A percentile compares a stretch with the other conserved stretches of the same genome.
phyloP scores from a whole-genome alignment of 345 rosid genomes.

The Pugionium cornutum region DNA sequence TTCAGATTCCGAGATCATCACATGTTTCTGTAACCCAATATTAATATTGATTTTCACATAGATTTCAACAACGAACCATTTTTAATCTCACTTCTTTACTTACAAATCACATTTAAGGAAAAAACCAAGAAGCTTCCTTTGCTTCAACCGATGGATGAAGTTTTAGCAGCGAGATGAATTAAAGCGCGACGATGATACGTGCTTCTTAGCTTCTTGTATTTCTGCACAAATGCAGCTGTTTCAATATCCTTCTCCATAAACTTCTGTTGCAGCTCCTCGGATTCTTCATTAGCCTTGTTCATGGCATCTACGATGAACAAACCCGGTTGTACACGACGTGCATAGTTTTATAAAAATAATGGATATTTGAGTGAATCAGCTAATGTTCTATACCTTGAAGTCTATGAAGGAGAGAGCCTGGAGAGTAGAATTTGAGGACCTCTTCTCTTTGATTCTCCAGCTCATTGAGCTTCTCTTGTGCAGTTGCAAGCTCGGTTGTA shows the following conservation, averaged over 20 bases:
- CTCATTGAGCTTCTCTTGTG: constrained; percentile 78
- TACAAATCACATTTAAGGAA: not conserved
- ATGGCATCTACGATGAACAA: constrained; percentile 47
- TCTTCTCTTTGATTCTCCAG: constrained; percentile 79
- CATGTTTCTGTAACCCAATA: not conserved
- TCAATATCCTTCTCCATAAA: constrained; percentile 79
- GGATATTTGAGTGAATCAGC: too few species aligned
- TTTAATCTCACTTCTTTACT: constrained; percentile 5
- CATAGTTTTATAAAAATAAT: not conserved
- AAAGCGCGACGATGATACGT: constrained; percentile 73
- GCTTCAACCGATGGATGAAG: constrained; percentile 42
- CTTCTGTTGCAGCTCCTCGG: constrained; percentile 62
- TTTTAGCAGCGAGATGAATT: constrained; percentile 67
- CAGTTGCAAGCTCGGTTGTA: constrained; percentile 86
- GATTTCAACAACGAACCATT: not conserved
- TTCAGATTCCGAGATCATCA: constrained; percentile 9
- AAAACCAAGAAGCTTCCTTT: not conserved
- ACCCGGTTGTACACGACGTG: constrained; percentile 20
- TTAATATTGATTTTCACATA: not conserved
- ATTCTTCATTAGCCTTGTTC: constrained; percentile 71
- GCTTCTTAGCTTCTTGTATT: constrained; percentile 73
- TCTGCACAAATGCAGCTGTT: constrained; percentile 59
- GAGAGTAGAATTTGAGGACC: constrained; percentile 63
- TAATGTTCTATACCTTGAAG: constrained; percentile 62
- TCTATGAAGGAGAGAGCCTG: constrained; percentile 60